phyloP scores from a whole-genome alignment of 306 rosid genomes.

The Cucumis hystrix region DNA sequence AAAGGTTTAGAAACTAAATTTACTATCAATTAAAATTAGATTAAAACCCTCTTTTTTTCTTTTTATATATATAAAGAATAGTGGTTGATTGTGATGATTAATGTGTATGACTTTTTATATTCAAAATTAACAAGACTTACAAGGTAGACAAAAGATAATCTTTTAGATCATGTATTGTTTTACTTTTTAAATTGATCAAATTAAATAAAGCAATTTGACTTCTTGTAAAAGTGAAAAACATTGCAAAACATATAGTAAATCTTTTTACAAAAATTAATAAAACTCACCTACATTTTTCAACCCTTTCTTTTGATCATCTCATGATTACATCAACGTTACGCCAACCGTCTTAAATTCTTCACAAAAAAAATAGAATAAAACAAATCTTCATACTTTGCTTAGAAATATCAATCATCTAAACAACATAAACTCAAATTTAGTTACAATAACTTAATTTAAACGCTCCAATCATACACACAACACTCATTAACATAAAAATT shows the following conservation, averaged over 20 bases:
- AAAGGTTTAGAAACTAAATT: no score
- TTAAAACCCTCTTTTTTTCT: no score
- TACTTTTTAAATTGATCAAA: background rate
- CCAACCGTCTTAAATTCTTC: background rate
- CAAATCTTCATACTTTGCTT: background rate
- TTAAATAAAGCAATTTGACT: background rate
- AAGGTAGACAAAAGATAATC: background rate
- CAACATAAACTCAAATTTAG: background rate
- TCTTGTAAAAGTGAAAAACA: background rate
- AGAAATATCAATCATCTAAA: background rate
- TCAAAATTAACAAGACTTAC: background rate
- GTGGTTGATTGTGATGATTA: background rate
- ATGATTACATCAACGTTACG: background rate
- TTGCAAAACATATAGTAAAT: no score
- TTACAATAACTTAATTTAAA: background rate
- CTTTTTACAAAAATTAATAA: no score
- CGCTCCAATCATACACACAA: background rate
- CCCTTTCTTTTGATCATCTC: background rate
- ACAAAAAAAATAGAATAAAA: background rate
- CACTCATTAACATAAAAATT: no score
- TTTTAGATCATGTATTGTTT: background rate
- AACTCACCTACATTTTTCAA: background rate
- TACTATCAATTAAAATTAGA: no score
- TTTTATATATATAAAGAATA: background rate
- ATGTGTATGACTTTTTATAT: background rate